Percentiles rank a stretch among this genome's conserved stretches.
phyloP scores from a whole-genome alignment of 2,329 filamentous ascomycete species.

The Sporothrix globosa region DNA sequence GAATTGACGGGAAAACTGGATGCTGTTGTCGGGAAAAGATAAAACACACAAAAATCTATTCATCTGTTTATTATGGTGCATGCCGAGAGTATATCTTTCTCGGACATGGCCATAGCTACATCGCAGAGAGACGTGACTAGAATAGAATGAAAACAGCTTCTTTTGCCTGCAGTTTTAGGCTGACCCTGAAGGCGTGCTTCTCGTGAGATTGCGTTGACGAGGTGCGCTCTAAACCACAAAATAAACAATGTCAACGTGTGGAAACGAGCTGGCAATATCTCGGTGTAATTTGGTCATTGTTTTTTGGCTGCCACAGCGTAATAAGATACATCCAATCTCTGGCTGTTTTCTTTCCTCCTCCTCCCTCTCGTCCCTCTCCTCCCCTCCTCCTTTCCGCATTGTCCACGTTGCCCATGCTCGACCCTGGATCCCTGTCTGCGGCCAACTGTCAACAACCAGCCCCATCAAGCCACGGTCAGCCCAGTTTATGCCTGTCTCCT shows the following conservation, averaged over 20 bases:
- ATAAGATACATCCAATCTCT: neutral
- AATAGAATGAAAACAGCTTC: neutral
- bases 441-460: slow-evolving; percentile 15
- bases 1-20: neutral
- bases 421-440: slow-evolving; percentile 18
- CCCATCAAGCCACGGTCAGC: slow-evolving; percentile 21
- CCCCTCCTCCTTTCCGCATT: neutral
- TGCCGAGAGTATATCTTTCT: neutral
- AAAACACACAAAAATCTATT: neutral
- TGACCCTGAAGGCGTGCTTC: neutral
- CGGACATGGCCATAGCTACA: too few relatives aligned
- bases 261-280: slow-evolving; percentile 18
- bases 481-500: neutral
- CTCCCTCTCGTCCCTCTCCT: neutral
- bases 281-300: neutral
- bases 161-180: slow-evolving; percentile 13
- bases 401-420: slow-evolving; percentile 14
- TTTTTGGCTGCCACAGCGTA: neutral
- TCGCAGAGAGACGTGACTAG: neutral
- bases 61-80: neutral
- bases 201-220: neutral
- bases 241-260: neutral
- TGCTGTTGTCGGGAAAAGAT: slow-evolving; percentile 12
- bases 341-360: neutral
- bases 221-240: neutral